Base-by-base conservation (phyloP, 208 protist species). In the Leishmania arabica region DNA sequence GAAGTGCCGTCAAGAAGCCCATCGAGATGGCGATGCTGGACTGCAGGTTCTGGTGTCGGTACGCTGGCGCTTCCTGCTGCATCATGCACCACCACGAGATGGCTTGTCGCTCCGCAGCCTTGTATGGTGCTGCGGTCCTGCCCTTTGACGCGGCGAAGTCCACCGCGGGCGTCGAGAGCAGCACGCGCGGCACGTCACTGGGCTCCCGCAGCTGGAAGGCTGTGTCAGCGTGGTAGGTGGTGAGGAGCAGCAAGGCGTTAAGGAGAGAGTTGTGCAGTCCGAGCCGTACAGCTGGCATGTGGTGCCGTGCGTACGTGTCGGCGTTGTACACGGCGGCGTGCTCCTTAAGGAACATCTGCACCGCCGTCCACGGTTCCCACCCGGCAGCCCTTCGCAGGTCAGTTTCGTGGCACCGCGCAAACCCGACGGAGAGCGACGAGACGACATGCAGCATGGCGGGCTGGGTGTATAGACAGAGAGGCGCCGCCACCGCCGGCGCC, bases 301-400 rank as follows among this genome's bases (percentile, higher is more conserved):
- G 85, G 56, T 86, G 84, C 27, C 81, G 85, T 19, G 89, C 82
- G 84, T 89, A 94, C 37, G 60, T 77, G 60, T 51, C 70, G 3
- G 87, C 84, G 37, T 83, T 86, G 81, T 92, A 93, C 42, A 82
- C 75, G 4, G 66, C 82, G 3, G 51, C 68, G 70, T 89, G 83
- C 34, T 76, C 65, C 31, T 77, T 75, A 2, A 53, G 49, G 74
- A 92, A 92, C 83, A 95, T 78, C 54, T 89, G 84, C 45, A 47
- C 84, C 64, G 89, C 82, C 19, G 87, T 89, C 90, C 89, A 93
- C 49, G 87, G 84, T 76, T 79, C 24, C 92, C 92, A 95, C 17
- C 89, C 90, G 9, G 53, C 37, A 19, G 77, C 53, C 19, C 60
- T 56, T 6, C 87, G 81, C 17, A 92, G 56, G 27, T 58, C 49